These are phyloP conservation scores for Boeremia exigua DNA, from an alignment of 2,329 filamentous ascomycete genomes.

Conservation along the genomic window DNA sequence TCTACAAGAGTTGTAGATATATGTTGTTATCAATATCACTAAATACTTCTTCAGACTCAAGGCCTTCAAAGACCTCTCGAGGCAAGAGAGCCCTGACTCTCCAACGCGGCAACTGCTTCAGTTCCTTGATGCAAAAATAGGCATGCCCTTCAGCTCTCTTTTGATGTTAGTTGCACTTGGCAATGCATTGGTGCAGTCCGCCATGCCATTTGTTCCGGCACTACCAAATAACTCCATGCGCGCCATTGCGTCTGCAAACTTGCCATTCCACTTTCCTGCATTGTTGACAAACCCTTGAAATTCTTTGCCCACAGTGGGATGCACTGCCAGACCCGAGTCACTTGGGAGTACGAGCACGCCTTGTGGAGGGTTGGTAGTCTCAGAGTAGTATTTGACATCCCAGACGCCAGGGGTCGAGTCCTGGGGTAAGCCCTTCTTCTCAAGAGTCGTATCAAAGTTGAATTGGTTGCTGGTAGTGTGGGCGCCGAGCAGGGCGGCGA, in stretches of 20 bases:
- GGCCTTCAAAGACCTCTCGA: too few relatives aligned
- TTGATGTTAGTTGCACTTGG: conserved; percentile 24
- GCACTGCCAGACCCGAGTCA: conserved; percentile 39
- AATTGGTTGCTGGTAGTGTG: conserved; percentile 31
- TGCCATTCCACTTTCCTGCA: conserved; percentile 43
- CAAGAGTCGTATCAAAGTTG: conserved; percentile 19
- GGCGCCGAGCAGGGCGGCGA: conserved; percentile 37
- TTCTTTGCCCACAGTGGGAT: conserved; percentile 40
- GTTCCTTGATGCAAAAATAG: conserved; percentile 11
- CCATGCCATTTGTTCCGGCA: conserved; percentile 17
- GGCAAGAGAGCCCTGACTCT: too few relatives aligned
- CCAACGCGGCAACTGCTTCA: too few relatives aligned
- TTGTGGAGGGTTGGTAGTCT: conserved; percentile 30
- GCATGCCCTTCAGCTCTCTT: conserved; percentile 22
- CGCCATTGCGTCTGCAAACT: conserved; percentile 38
- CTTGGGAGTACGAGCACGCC: conserved; percentile 39
- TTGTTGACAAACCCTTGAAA: conserved; percentile 45
- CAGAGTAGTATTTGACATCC: conserved; percentile 35
- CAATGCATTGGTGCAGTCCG: conserved; percentile 30
- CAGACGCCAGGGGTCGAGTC: conserved; percentile 35
- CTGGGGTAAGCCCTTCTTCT: conserved; percentile 19
- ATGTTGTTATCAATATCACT: too few relatives aligned
- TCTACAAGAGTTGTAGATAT: too few relatives aligned
- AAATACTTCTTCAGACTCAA: too few relatives aligned
- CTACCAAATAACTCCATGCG: conserved; percentile 30